Evolutionary conservation across 2,329 filamentous ascomycete species (phyloP).

Genomic region (Leptographium procerum): DNA sequence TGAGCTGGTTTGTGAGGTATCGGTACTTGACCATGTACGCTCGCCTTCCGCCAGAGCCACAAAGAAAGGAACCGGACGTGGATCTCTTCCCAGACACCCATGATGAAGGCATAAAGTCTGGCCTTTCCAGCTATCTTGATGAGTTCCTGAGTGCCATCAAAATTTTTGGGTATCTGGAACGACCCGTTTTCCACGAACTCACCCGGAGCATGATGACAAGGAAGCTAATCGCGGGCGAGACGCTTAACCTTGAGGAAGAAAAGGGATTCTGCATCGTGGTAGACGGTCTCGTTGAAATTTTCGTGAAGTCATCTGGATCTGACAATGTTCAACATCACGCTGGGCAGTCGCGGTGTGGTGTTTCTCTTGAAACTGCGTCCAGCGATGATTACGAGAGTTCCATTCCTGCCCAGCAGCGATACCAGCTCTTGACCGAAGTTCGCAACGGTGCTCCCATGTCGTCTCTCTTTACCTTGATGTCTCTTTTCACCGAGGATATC

Average conservation of each 20-base stretch:
- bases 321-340: conserved; percentile 8
- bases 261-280: conserved; percentile 97
- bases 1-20: conserved; percentile 91
- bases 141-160: conserved; percentile 98
- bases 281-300: conserved; percentile 92
- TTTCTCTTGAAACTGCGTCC: conserved; percentile 31
- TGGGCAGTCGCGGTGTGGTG: conserved; percentile 26
- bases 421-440: conserved; percentile 91
- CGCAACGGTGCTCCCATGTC: conserved; percentile 98
- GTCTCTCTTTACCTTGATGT: conserved; percentile 92
- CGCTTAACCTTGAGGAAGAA: conserved; percentile 87
- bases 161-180: conserved; percentile 93
- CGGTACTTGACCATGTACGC: conserved; percentile 96
- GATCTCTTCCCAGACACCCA: conserved; percentile 91
- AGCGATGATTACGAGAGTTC: conserved; percentile 36
- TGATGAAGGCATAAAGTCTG: conserved; percentile 80
- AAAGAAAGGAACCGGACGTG: conserved; percentile 89
- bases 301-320: conserved; percentile 71
- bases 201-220: conserved; percentile 97
- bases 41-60: conserved; percentile 82
- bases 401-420: conserved; percentile 62
- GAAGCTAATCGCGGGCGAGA: conserved; percentile 93
- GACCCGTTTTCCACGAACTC: conserved; percentile 93
- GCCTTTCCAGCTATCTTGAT: conserved; percentile 90
- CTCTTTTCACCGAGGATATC: conserved; percentile 91